Evolutionary conservation across 495 filamentous ascomycete genomes (phyloP), one percentile per base, ranked within the genome.

Genomic region (Staphylotrichum longicolle): DNA sequence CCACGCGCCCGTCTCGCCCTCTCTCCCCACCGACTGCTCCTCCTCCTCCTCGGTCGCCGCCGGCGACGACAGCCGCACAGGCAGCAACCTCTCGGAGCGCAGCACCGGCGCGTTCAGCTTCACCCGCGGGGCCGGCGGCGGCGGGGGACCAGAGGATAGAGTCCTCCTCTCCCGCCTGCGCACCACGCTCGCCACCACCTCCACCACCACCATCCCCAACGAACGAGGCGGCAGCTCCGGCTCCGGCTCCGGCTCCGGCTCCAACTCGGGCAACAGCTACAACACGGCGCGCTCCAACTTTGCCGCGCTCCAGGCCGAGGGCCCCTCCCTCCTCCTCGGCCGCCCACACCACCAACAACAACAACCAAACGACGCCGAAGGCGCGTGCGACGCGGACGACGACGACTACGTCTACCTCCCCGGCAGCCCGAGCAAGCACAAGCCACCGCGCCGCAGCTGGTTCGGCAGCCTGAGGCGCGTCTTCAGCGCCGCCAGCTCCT

Each of bases 291-390:
- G 85, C 52, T 91, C 87, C 69, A 84, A 80, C 42, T 83, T 90
- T 61, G 76, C 78, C 2, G 78, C 81, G 15, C 77, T 87, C 10
- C 88, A 87, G 63, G 79, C 81, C 8, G 88, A 93, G 68, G 86
- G 84, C 0, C 86, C 88, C 40, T 72, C 72, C 2, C 74, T 93
- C 34, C 81, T 93, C 32, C 65, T 78, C 4, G 74, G 74, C 8
- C 30, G 54, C 33, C 41, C n/a, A 27, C 7, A 35, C n/a, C n/a
- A 34, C 37, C 30, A 33, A 5, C 14, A 30, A 0, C 30, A 56
- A 3, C 44, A 58, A n/a, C 32, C 14, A 10, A 27, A 15, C 6
- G n/a, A 27, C 20, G 20, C 20, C 0, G 20, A 27, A 27, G 20
- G 20, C 20, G 20, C 20, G 20, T 0, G 20, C 20, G 1, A 27